Percentiles rank a stretch among this genome's conserved stretches.
These are phyloP conservation scores for Helminthosporium solani DNA, from an alignment of 2,329 filamentous ascomycete species.

Conservation along the genomic window DNA sequence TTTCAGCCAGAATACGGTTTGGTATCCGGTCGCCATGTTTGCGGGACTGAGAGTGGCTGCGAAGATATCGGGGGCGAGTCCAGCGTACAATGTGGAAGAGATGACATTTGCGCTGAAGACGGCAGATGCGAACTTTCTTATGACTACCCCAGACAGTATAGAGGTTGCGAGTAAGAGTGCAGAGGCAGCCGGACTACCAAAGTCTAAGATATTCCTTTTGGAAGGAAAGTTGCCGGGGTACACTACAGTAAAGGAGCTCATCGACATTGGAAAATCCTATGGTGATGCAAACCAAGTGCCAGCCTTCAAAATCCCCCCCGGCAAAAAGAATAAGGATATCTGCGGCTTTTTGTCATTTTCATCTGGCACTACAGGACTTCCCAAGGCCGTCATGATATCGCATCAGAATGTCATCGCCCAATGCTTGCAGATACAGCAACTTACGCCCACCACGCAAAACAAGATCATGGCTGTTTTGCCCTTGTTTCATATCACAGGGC, in stretches of 20 bases:
- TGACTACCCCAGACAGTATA: constrained; percentile 58
- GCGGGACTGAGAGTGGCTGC: constrained; percentile 57
- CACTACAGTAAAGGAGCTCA: constrained; percentile 50
- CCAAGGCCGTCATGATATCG: constrained; percentile 40
- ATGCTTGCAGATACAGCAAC: constrained; percentile 56
- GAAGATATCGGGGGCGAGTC: constrained; percentile 62
- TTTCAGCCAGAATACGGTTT: constrained; percentile 65
- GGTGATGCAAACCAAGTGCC: constrained; percentile 48
- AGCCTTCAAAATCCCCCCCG: constrained; percentile 52
- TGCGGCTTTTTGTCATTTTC: constrained; percentile 51
- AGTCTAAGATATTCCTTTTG: constrained; percentile 57
- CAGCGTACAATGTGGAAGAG: constrained; percentile 67
- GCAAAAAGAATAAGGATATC: constrained; percentile 58
- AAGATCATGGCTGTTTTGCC: constrained; percentile 38
- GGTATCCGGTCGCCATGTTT: constrained; percentile 66
- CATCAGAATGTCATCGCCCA: constrained; percentile 52
- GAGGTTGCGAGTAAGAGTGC: constrained; percentile 57
- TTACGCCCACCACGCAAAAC: constrained; percentile 45
- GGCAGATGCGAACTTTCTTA: constrained; percentile 57
- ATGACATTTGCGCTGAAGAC: constrained; percentile 65
- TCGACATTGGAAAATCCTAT: constrained; percentile 46
- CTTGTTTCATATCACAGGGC: constrained; percentile 39
- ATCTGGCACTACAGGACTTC: constrained; percentile 41
- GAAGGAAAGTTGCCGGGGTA: constrained; percentile 56
- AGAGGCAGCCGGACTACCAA: constrained; percentile 54